Base-by-base conservation (phyloP, 257 asterid species). In the Penstemon eatonii region DNA sequence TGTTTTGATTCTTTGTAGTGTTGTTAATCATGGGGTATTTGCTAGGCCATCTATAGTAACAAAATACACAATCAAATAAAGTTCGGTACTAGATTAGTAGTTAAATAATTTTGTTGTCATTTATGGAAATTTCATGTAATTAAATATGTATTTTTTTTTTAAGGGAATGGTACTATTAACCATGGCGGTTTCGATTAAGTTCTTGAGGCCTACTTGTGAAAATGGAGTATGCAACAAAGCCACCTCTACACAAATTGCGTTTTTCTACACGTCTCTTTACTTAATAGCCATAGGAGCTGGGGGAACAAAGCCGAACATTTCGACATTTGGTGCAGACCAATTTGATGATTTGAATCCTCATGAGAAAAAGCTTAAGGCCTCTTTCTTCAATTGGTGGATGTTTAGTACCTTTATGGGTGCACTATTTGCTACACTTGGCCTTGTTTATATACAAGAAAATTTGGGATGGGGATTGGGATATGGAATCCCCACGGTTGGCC, bases 351-450 rank as follows among this genome's bases (percentile, higher is more conserved):
- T 79, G 38, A 84, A 86, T 40, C 93, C 86, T 0, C 68, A 62
- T 0, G 97, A 91, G 79, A 88, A 91, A 71, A 73, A 73, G 73
- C 86, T 86, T 8, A 91, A 91, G 71, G 85, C 72, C 13, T 88
- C 96, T 8, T 91, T 91, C 84, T 91, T 91, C 75, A 91, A 91
- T 59, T 91, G 97, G 97, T 91, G 97, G 97, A 91, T 89, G 94
- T 91, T 91, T 69, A 85, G 95, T 25, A 75, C 96, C 43, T 91
- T 88, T 73, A 78, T 78, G 0, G 97, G 97, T 3, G 96, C 91
- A 36, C 67, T 91, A 8, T 63, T 85, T 44, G 97, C 96, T 3
- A 88, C 94, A 1, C 71, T 91, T 6, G 96, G 88, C 53, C 89
- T 91, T 15, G 96, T 91, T 7, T 91, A 91, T 76, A 82, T 91